Evolutionary conservation across 257 asterid genomes (phyloP), one percentile per base, ranked within the genome.

Genomic region (Craterostigma plantagineum): DNA sequence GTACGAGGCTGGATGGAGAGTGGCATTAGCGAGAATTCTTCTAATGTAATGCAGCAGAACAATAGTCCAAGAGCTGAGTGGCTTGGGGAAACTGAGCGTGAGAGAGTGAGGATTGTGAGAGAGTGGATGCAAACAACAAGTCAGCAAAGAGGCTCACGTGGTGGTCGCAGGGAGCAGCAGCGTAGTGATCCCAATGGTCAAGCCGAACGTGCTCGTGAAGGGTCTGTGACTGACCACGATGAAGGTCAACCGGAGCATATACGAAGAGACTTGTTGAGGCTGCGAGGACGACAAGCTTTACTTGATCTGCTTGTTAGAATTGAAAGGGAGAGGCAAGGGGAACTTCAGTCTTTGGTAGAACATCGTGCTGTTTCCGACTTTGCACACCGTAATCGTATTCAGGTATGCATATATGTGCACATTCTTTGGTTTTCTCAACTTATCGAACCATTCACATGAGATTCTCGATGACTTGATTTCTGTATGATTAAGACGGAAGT

Each of bases 1-100:
- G 98, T 69, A 50, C 92, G 90, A 57, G 95, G 95, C 48, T 82
- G 95, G 97, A 73, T 82, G 93, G 97, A 79, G 70, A 87, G 70
- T 68, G 95, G 92, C 51, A 64, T 79, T 34, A 51, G 67, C 47
- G 93, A 72, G 30, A 63, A 55, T 53, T 56, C 92, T 18, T 60
- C 94, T 56, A 73, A 59, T 63, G 75, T 64, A 51, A 46, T 67
- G 56, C 90, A 67, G 64, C 60, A 87, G 63, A 74, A 61, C 56
- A 63, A 72, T 41, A 65, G 76, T 51, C 71, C 81, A 33, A 70
- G 95, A 60, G 81, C 81, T 35, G 93, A 87, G 55, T 79, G 78
- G 95, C 77, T 87, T 14, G 95, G 92, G 43, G 98, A 87, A 64
- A 79, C 78, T 43, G 98, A 87, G 57, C 82, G 95, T 46, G 98